phyloP scores from a whole-genome alignment of 805 yeast species.

The Osmozyma mogii region DNA sequence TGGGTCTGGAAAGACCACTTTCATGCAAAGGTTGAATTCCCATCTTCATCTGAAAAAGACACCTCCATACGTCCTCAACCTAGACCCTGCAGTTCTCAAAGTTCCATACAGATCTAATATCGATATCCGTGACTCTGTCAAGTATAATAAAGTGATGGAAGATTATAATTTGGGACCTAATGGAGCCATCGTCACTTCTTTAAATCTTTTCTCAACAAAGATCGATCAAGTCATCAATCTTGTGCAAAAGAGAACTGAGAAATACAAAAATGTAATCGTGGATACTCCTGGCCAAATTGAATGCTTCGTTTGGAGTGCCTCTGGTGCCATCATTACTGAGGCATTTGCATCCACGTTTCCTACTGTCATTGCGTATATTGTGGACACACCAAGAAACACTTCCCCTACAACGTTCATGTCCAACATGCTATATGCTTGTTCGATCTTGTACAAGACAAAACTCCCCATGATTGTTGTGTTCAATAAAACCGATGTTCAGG shows the following conservation, averaged over 20 bases:
- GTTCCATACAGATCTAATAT: slow-evolving; percentile 93
- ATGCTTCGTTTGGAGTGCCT: slow-evolving; percentile 97
- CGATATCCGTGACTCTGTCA: slow-evolving; percentile 93
- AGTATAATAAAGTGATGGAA: slow-evolving; percentile 94
- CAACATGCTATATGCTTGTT: slow-evolving; percentile 97
- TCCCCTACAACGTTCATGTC: slow-evolving; percentile 97
- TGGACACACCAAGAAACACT: slow-evolving; percentile 91
- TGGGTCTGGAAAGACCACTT: slow-evolving; percentile 89
- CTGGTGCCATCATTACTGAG: slow-evolving; percentile 94
- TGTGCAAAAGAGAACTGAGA: slow-evolving; percentile 66
- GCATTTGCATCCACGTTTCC: slow-evolving; percentile 95
- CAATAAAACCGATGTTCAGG: slow-evolving; percentile 86
- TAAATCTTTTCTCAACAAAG: slow-evolving; percentile 87
- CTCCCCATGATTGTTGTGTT: slow-evolving; percentile 95
- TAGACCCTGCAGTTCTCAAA: slow-evolving; percentile 93
- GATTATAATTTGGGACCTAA: slow-evolving; percentile 94
- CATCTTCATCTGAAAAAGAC: slow-evolving; percentile 66
- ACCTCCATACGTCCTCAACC: slow-evolving; percentile 86
- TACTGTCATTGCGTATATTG: slow-evolving; percentile 89
- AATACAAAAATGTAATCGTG: slow-evolving; percentile 62
- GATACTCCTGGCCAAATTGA: slow-evolving; percentile 99
- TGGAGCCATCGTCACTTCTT: slow-evolving; percentile 95
- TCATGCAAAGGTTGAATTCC: slow-evolving; percentile 89
- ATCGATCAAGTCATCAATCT: slow-evolving; percentile 89
- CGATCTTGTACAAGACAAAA: slow-evolving; percentile 90